phyloP scores from a whole-genome alignment of 2,329 filamentous ascomycete species.

The Colletotrichum endophyticum region DNA sequence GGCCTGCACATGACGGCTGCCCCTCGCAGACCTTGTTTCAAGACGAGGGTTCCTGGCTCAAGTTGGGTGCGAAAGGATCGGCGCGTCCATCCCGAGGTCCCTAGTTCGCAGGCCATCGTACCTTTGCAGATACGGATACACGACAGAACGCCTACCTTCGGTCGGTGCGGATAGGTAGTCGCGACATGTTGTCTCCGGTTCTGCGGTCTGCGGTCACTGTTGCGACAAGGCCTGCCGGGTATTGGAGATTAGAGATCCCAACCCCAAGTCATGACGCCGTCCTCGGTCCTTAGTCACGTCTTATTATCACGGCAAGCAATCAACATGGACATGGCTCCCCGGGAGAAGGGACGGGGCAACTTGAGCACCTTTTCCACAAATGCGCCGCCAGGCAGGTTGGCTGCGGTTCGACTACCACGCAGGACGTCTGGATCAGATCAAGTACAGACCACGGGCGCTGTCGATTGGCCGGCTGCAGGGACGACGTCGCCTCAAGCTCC shows the following conservation, averaged over 20 bases:
- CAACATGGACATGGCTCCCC: constrained; percentile 1
- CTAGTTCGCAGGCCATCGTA: neutral
- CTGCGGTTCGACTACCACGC: neutral
- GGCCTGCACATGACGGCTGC: neutral
- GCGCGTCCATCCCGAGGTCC: constrained; percentile 13
- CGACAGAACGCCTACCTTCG: neutral
- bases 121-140: neutral
- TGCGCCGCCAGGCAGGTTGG: constrained; percentile 6
- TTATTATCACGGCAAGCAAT: neutral
- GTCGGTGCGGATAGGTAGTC: neutral
- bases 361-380: constrained; percentile 11
- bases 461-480: constrained; percentile 6
- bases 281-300: neutral
- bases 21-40: neutral
- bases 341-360: constrained; percentile 9
- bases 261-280: constrained; percentile 3
- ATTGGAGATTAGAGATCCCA: neutral
- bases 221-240: neutral
- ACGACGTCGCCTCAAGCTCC: constrained; percentile 14
- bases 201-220: neutral
- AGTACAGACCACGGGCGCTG: neutral
- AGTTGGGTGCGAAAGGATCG: constrained; percentile 12
- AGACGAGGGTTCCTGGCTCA: constrained; percentile 17
- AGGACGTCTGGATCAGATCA: constrained; percentile 5
- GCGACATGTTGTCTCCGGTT: neutral